Base-by-base conservation (phyloP, 768 basidiomycete genomes). In the Suillus cothurnatus region DNA sequence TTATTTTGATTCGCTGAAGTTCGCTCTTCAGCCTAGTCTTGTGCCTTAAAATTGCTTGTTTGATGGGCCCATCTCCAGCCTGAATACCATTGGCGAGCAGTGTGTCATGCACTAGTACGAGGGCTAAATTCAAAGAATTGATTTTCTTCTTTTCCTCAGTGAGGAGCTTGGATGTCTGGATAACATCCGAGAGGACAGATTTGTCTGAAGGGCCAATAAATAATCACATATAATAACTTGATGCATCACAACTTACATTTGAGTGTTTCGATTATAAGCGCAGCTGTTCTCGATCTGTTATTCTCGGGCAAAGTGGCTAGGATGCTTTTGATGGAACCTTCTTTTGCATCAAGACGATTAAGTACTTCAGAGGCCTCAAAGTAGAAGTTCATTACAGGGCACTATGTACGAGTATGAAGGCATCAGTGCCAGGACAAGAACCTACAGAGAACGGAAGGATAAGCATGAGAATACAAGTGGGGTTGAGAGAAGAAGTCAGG, bases 271-370 rank as follows among this genome's bases (percentile, higher is more conserved):
- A 99, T 95, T 38, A 98, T 89, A 43, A 97, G 86, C 11, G 93
- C 93, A 39, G 93, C 85, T 6, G 89, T 90, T 61, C 94, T 83
- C 72, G 92, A 92, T 72, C 90, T 85, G 69, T 85, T 84, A 77
- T 89, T 89, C 73, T 89, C 87, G 32, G 91, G 86, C 34, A 95
- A 80, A 62, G 86, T 85, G 23, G 87, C 86, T 49, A 97, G 80
- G 39, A 94, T 77, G 62, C 95, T 86, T 73, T 97, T 95, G 73
- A 98, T 91, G 17, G 94, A 96, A n/a, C 95, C 95, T 76, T 94
- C 84, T 75, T 91, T 95, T 52, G 87, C 85, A 74, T 96, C 92
- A 65, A 98, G 84, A 70, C 89, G 89, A 74, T 97, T 94, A 71
- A 98, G 81, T 6, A 88, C 84, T 71, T 88, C 84, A 69, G 90